Evolutionary conservation across 1,139 yeast species (phyloP), one percentile per base, ranked within the genome.

Genomic region (Blastobotrys elegans): DNA sequence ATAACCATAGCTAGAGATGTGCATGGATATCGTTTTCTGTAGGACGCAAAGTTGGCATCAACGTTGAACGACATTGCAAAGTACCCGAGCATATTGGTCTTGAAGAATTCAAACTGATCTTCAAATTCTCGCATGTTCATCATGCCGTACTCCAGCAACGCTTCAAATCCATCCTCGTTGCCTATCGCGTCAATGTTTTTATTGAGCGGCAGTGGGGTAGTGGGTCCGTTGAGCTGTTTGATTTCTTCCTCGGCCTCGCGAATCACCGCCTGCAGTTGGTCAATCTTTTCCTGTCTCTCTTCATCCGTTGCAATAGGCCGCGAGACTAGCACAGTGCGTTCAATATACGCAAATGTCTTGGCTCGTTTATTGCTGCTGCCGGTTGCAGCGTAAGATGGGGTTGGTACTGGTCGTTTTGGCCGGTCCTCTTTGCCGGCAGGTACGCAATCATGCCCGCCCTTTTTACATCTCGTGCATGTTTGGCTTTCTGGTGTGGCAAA

Each of bases 381-480:
- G 8, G 16, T 6, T 31, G 8, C n/a, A 6, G 18, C 8, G n/a
- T n/a, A n/a, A n/a, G n/a, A n/a, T n/a, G n/a, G n/a, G n/a, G n/a
- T n/a, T n/a, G n/a, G n/a, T n/a, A n/a, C 36, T n/a, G n/a, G n/a
- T n/a, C n/a, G 14, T 32, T 32, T 32, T 4, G 36, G 36, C 18
- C 36, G 3, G 18, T 32, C 36, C 16, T 13, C 18, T 13, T 10
- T 17, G 16, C 21, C 27, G 24, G 42, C 42, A 21, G 21, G 33
- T 20, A 8, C 21, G 21, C 42, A 39, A 11, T 16, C 32, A 13
- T 14, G 27, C 17, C 22, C 22, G 8, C 27, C 68, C 34, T 69
- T 64, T 48, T 63, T 67, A 56, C 83, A 78, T 47, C 81, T 58
- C 32, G 66, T 67, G 58, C 83, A 78, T 13, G 76, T 60, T 33